These are phyloP conservation scores for Boletus tylopilopsis DNA, from an alignment of 768 basidiomycete species.

Conservation along the genomic window DNA sequence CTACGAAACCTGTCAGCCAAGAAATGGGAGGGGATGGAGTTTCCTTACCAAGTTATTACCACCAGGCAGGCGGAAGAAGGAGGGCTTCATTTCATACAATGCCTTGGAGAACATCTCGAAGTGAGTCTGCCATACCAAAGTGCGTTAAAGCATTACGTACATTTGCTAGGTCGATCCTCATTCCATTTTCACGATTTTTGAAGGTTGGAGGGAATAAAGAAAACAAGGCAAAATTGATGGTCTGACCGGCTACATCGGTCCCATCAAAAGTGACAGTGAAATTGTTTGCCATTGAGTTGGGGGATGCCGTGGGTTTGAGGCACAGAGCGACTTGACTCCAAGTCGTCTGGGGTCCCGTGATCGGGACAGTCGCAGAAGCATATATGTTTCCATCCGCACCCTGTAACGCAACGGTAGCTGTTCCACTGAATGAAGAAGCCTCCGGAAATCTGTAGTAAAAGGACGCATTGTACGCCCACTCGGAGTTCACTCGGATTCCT, in stretches of 20 bases:
- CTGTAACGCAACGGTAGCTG: conserved; percentile 43
- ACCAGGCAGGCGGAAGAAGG: conserved; percentile 66
- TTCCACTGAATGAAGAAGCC: conserved; percentile 37
- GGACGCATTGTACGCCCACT: conserved; percentile 56
- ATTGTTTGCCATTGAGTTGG: conserved; percentile 42
- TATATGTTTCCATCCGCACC: conserved; percentile 40
- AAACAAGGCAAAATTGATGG: conserved; percentile 56
- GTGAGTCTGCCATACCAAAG: too few relatives aligned
- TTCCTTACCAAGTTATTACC: conserved; percentile 57
- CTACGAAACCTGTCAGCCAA: conserved; percentile 31
- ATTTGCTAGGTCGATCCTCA: conserved; percentile 58
- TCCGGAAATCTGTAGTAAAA: conserved; percentile 56
- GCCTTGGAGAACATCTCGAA: too few relatives aligned
- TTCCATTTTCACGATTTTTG: conserved; percentile 55
- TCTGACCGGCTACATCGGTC: conserved; percentile 36
- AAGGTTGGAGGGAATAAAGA: conserved; percentile 69
- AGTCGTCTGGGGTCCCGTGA: conserved; percentile 40
- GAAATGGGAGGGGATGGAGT: conserved; percentile 5
- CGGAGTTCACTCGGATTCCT: conserved; percentile 55
- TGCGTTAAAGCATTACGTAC: conserved; percentile 34
- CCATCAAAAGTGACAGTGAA: conserved; percentile 55
- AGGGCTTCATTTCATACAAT: conserved; percentile 50
- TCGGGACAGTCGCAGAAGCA: conserved; percentile 41
- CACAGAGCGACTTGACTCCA: conserved; percentile 48
- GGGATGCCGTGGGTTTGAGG: conserved; percentile 40